Evolutionary conservation across 1,284 basidiomycete species (phyloP).

Genomic region (Moniliophthora roreri): DNA sequence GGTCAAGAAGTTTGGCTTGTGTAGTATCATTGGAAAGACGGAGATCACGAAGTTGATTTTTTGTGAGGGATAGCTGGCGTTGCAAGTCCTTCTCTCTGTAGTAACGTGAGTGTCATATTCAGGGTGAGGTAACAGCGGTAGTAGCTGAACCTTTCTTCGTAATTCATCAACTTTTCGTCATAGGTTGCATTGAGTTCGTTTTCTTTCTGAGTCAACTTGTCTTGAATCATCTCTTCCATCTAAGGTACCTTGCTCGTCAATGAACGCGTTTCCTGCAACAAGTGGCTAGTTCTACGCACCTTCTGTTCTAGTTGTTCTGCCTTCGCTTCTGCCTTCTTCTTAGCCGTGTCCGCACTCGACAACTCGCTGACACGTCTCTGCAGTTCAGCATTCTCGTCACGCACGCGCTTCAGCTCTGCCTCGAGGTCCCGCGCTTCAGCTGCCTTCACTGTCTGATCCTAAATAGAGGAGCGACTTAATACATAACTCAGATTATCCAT

Average conservation of each 20-base stretch:
- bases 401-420: conserved; percentile 65
- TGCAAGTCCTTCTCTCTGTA: conserved; percentile 87
- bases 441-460: conserved; percentile 90
- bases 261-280: conserved; percentile 5
- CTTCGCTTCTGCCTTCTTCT: conserved; percentile 73
- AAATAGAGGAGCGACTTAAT: conserved; percentile 5
- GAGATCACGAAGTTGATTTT: conserved; percentile 87
- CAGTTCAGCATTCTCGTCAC: conserved; percentile 80
- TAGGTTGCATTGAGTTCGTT: conserved; percentile 95
- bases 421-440: conserved; percentile 79
- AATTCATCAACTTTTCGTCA: conserved; percentile 93
- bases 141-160: conserved; percentile 80
- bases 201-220: conserved; percentile 87
- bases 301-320: conserved; percentile 82
- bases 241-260: conserved; percentile 29
- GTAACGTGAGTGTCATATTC: neutral
- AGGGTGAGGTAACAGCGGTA: neutral
- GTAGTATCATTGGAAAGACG: conserved; percentile 89
- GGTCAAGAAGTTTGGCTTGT: conserved; percentile 88
- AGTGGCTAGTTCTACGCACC: conserved; percentile 41
- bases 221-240: conserved; percentile 90
- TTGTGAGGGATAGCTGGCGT: conserved; percentile 81
- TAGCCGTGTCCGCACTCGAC: conserved; percentile 66
- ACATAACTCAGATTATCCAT: neutral
- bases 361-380: conserved; percentile 70